These are phyloP conservation scores for Trichosporon sp. DNA, from an alignment of 1,284 basidiomycete genomes.

Conservation along the genomic window DNA sequence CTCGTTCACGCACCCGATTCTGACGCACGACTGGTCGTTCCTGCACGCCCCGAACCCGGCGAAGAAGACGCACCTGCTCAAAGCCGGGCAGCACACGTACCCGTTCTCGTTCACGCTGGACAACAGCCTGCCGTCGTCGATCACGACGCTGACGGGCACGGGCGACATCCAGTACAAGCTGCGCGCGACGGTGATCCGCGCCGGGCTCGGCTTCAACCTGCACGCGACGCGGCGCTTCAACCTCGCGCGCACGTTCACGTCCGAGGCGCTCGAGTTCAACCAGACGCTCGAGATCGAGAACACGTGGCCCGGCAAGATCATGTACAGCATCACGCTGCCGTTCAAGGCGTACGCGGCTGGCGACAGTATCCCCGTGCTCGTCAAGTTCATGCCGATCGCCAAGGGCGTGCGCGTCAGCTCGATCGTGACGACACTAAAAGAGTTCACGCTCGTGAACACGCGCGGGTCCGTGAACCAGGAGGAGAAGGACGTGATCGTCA, in stretches of 20 bases:
- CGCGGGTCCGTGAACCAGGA: conserved; percentile 59
- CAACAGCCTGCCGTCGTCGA: conserved; percentile 71
- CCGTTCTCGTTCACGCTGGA: conserved; percentile 75
- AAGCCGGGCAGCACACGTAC: conserved; percentile 61
- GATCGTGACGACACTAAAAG: conserved; percentile 67
- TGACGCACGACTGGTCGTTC: conserved; percentile 73
- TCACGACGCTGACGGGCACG: conserved; percentile 58
- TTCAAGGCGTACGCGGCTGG: conserved; percentile 77
- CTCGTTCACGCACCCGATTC: conserved; percentile 61
- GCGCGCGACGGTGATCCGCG: conserved; percentile 70
- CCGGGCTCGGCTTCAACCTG: conserved; percentile 65
- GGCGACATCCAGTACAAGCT: conserved; percentile 79
- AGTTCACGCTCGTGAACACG: conserved; percentile 63
- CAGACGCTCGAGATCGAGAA: conserved; percentile 89
- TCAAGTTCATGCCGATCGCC: conserved; percentile 79
- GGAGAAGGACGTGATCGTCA: not conserved
- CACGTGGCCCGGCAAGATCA: conserved; percentile 91
- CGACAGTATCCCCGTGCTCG: conserved; percentile 69
- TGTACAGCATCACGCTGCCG: conserved; percentile 67
- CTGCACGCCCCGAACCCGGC: conserved; percentile 60
- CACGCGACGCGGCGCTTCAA: conserved; percentile 60
- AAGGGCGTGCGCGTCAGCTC: conserved; percentile 74
- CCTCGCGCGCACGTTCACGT: conserved; percentile 67
- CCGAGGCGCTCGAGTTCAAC: conserved; percentile 86
- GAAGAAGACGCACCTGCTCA: conserved; percentile 75